Evolutionary conservation across 371 early-diverging fungal species (phyloP).

Genomic region (Apophysomyces ossiformis): DNA sequence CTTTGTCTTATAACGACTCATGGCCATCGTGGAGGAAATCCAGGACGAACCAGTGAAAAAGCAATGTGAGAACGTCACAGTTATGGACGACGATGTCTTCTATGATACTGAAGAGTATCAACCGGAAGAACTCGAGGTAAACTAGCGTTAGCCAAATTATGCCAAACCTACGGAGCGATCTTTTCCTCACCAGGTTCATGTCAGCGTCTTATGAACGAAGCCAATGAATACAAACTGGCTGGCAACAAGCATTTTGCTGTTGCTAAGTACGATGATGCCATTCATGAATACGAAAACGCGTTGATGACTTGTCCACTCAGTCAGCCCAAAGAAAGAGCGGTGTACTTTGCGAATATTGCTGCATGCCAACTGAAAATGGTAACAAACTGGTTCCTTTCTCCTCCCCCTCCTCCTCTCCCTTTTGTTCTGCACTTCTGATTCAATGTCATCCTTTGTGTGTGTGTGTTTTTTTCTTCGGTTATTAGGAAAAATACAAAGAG

Average conservation of each 20-base stretch:
- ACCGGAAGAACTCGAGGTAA: conserved; percentile 42
- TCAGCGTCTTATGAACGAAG: conserved; percentile 45
- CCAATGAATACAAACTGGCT: conserved; percentile 51
- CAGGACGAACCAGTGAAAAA: conserved; percentile 16
- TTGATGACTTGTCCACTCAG: conserved; percentile 58
- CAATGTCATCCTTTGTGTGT: too few relatives aligned
- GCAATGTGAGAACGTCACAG: conserved; percentile 2
- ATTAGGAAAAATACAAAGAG: conserved; percentile 52
- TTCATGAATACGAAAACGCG: conserved; percentile 65
- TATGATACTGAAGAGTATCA: conserved; percentile 43
- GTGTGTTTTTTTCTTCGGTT: too few relatives aligned
- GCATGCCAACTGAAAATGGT: conserved; percentile 71
- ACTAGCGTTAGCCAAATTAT: too few relatives aligned
- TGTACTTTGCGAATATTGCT: conserved; percentile 69
- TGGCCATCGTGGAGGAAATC: conserved; percentile 59
- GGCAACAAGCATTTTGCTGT: conserved; percentile 62
- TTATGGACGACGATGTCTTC: conserved; percentile 47
- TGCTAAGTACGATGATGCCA: conserved; percentile 56
- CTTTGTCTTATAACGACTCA: conserved; percentile 2
- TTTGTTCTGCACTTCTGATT: too few relatives aligned
- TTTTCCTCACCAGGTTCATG: not conserved
- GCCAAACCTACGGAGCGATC: not conserved
- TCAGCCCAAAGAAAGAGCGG: conserved; percentile 49
- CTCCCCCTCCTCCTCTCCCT: not conserved
- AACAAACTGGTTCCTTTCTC: conserved; percentile 12